Conservation (phyloP, 2,329 filamentous ascomycete genomes). For the Colletotrichum sp. region DNA sequence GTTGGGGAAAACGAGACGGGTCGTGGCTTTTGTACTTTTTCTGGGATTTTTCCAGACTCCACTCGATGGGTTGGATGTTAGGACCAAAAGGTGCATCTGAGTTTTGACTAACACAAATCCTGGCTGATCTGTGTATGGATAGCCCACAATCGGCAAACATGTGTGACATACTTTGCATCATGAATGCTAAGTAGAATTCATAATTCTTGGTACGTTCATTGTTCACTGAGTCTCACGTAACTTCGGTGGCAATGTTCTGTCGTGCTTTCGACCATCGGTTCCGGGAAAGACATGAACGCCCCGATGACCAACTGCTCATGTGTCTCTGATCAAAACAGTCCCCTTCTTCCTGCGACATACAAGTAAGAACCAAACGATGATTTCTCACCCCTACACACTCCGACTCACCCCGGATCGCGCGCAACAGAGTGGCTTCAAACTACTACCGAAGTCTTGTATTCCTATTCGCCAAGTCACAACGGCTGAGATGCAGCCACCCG, state of each 20-base stretch:
- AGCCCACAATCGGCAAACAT: neutral
- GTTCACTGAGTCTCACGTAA: too few species aligned
- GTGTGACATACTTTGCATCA: neutral
- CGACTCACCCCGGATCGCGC: neutral
- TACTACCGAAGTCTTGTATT: neutral
- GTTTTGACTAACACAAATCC: neutral
- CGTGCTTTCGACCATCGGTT: neutral
- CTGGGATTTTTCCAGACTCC: neutral
- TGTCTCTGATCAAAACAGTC: neutral
- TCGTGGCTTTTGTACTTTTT: neutral
- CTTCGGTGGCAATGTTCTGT: neutral
- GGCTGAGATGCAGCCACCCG: slow-evolving; percentile 1
- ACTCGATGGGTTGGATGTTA: neutral
- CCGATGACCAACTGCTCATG: neutral
- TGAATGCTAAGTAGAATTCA: neutral
- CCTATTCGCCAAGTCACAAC: neutral
- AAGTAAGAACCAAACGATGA: neutral
- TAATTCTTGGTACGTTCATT: too few species aligned
- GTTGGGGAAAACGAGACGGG: neutral
- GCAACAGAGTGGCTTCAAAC: neutral
- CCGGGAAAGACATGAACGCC: neutral
- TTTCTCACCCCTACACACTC: too few species aligned
- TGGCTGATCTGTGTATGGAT: neutral
- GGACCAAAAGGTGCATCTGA: neutral
- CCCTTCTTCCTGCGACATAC: neutral